These are phyloP conservation scores for Euptelea pleiosperma DNA, from an alignment of 164 flowering plant species.

Conservation along the genomic window DNA sequence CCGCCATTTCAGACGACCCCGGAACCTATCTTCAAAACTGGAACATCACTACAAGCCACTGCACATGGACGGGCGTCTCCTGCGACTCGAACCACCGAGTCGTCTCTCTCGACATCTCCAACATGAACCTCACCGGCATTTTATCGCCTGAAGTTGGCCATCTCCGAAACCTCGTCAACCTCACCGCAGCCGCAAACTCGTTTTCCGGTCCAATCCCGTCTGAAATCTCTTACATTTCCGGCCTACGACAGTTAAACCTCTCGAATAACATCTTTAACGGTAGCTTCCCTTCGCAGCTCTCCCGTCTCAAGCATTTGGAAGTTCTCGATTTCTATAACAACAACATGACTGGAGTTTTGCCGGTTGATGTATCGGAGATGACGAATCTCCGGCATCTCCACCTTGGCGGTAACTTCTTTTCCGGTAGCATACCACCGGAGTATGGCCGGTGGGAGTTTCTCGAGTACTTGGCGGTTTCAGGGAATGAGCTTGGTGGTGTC, in stretches of 20 bases:
- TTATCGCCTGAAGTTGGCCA: slow-evolving; percentile 51
- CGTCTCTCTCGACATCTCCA: slow-evolving; percentile 56
- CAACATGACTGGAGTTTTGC: slow-evolving; percentile 41
- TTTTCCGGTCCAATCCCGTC: slow-evolving; percentile 64
- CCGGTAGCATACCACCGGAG: slow-evolving; percentile 20
- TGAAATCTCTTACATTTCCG: slow-evolving; percentile 37
- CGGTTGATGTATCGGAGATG: slow-evolving; percentile 10
- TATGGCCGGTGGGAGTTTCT: slow-evolving; percentile 14
- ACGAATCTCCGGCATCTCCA: slow-evolving; percentile 16
- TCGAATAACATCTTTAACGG: slow-evolving; percentile 72
- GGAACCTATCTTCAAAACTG: slow-evolving; percentile 42
- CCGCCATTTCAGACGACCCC: slow-evolving; percentile 61
- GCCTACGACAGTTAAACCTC: slow-evolving; percentile 59
- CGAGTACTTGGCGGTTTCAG: slow-evolving; percentile 18
- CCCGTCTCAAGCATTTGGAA: slow-evolving; percentile 35
- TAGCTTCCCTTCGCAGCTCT: slow-evolving; percentile 47
- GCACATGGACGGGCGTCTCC: slow-evolving; percentile 66
- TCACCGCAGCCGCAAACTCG: slow-evolving; percentile 52
- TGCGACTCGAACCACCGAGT: slow-evolving; percentile 61
- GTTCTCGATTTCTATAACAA: slow-evolving; percentile 84
- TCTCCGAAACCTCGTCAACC: slow-evolving; percentile 44
- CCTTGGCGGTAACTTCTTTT: slow-evolving; percentile 28
- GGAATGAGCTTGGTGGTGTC: slow-evolving; percentile 21
- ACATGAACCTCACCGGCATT: slow-evolving; percentile 57
- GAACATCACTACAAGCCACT: slow-evolving; percentile 54